Percentiles rank a stretch among this genome's conserved stretches.
Evolutionary conservation across 257 asterid species (phyloP).

Genomic region (Solanum chiquidenum): DNA sequence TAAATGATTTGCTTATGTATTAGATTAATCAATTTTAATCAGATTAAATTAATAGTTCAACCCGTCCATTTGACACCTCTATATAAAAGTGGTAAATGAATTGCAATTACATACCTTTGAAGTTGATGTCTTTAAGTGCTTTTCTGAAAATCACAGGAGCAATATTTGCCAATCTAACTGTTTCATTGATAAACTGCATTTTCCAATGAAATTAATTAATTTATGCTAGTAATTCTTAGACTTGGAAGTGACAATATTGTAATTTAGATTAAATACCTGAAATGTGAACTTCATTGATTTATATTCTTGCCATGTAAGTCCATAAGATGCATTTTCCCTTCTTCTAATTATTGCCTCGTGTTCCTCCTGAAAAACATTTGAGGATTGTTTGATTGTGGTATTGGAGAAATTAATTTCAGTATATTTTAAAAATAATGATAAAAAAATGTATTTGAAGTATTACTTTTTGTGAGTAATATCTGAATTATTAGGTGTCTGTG

Average conservation of each 20-base stretch:
- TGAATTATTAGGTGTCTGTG: no score
- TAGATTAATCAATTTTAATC: no score
- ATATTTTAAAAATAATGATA: no score
- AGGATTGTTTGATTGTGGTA: no score
- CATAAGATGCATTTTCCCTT: slow-evolving; percentile 47
- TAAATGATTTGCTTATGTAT: no score
- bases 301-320: slow-evolving; percentile 69
- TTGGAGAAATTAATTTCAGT: no score
- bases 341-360: slow-evolving; percentile 55
- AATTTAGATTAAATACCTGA: slow-evolving; percentile 30
- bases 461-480: no score
- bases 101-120: slow-evolving; percentile 31
- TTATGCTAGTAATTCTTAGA: not conserved
- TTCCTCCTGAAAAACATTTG: slow-evolving; percentile 33
- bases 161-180: slow-evolving; percentile 13
- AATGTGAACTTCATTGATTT: slow-evolving; percentile 83
- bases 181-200: slow-evolving; percentile 70
- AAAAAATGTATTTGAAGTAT: no score
- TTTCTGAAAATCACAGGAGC: slow-evolving; percentile 83
- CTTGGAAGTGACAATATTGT: not conserved
- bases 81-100: no score
- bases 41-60: no score
- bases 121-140: slow-evolving; percentile 49
- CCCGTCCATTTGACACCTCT: no score
- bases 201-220: not conserved